phyloP scores from a whole-genome alignment of 306 rosid species.

The Dalbergia oliveri region DNA sequence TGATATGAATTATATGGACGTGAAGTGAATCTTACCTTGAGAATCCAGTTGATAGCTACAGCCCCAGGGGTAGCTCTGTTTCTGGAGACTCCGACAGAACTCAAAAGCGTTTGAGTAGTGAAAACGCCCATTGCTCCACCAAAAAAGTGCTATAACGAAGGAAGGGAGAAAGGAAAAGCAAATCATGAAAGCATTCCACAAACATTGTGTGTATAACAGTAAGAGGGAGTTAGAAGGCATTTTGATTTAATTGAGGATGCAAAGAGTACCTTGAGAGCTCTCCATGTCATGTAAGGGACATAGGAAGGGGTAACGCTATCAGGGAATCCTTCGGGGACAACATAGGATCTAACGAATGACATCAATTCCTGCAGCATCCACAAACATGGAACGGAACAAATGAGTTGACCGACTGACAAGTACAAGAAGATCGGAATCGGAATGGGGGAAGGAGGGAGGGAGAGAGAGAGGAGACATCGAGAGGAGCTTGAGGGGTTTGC shows the following conservation, averaged over 20 bases:
- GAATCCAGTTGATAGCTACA: slow-evolving; percentile 97
- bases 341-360: slow-evolving; percentile 84
- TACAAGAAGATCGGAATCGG: background rate
- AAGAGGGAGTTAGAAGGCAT: too few species aligned
- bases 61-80: slow-evolving; percentile 81
- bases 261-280: slow-evolving; percentile 85
- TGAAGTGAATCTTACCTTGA: slow-evolving; percentile 62
- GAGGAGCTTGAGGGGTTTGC: slow-evolving; percentile 74
- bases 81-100: slow-evolving; percentile 88
- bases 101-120: slow-evolving; percentile 91
- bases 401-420: background rate
- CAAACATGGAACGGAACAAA: background rate
- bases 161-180: too few species aligned
- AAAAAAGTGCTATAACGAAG: slow-evolving; percentile 74
- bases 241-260: too few species aligned
- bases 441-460: background rate
- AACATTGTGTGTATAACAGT: too few species aligned
- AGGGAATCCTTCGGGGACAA: slow-evolving; percentile 98
- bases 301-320: slow-evolving; percentile 87
- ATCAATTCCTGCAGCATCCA: slow-evolving; percentile 74
- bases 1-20: background rate
- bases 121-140: slow-evolving; percentile 99
- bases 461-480: slow-evolving; percentile 53
- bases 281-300: slow-evolving; percentile 97
- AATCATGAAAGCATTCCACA: background rate